These are phyloP conservation scores for Nevesoporus exiguus DNA, from an alignment of 768 basidiomycete species.

Conservation along the genomic window DNA sequence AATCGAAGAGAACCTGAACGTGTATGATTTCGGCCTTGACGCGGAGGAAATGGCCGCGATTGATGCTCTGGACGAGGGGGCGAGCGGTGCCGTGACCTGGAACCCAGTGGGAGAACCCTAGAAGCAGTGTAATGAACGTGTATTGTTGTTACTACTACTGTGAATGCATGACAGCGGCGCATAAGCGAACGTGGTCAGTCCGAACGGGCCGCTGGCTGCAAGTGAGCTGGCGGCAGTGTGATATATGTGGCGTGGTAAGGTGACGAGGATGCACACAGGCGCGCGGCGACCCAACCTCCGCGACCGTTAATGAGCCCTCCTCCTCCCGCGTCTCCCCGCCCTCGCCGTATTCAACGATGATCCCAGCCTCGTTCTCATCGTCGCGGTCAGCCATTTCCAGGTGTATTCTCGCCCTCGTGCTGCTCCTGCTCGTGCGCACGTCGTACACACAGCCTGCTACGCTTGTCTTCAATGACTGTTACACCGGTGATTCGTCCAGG, in stretches of 20 bases:
- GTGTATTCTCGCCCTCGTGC: constrained; percentile 6
- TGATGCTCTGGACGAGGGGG: constrained; percentile 66
- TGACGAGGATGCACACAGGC: background rate
- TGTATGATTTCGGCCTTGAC: constrained; percentile 71
- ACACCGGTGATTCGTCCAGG: constrained; percentile 46
- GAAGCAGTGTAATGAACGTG: background rate
- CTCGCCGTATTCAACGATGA: constrained; percentile 26
- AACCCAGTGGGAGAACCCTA: constrained; percentile 58
- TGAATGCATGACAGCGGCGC: too few relatives aligned
- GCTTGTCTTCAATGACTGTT: constrained; percentile 68
- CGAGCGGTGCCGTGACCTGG: constrained; percentile 73
- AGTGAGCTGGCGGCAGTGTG: background rate
- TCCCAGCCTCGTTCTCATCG: constrained; percentile 2
- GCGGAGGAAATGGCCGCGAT: constrained; percentile 60
- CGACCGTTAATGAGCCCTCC: constrained; percentile 23
- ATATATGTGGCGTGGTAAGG: constrained; percentile 1
- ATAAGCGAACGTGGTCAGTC: too few relatives aligned
- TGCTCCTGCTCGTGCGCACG: constrained; percentile 24
- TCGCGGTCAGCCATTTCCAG: constrained; percentile 3
- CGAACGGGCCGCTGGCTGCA: too few relatives aligned
- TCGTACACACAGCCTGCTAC: constrained; percentile 55
- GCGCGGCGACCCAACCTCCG: background rate
- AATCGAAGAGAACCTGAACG: constrained; percentile 66
- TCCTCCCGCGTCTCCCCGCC: constrained; percentile 6
- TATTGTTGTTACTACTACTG: too few relatives aligned